Evolutionary conservation across 805 yeast genomes (phyloP), one percentile per base, ranked within the genome.

Genomic region (Yamadazyma insecticola): DNA sequence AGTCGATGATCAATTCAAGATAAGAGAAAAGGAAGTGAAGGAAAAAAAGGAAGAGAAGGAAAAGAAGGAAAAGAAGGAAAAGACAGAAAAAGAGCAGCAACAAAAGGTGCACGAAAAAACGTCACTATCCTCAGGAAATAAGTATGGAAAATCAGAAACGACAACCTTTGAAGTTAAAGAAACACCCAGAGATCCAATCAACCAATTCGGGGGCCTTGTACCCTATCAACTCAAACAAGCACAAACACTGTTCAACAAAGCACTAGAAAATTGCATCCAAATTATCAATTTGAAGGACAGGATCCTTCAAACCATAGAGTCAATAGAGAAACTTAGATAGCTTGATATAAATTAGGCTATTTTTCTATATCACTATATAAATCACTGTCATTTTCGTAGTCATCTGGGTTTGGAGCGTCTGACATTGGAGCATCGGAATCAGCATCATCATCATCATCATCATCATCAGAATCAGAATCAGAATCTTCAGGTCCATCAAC

Each of bases 331-430:
- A 33, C 10, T 23, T 23, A 11, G 25, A 23, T 11, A 23, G 13
- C 6, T 11, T 23, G 25, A 11, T 23, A 13, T n/a, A 27, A 9
- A n/a, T 13, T 24, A 6, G 19, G 5, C 25, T 11, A 8, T n/a
- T 28, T 33, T 25, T 28, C 29, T 7, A 33, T 16, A 18, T 53
- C 69, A 49, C 62, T 62, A 47, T 50, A 69, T 56, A 57, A 68
- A 54, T 60, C 77, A 53, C 65, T 70, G 55, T 58, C 79, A 60
- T 47, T 60, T 52, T 55, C 79, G 56, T 64, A 76, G 58, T 61
- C 71, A 27, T 54, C 64, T 5, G 67, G 60, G 32, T 62, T 50
- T 5, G 60, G 60, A 31, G 49, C 66, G 16, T 33, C 41, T n/a
- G 35, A 40, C n/a, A n/a, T n/a, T n/a, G n/a, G n/a, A n/a, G n/a